Conservation (phyloP, 2,329 filamentous ascomycete genomes). For the Neofusicoccum sp. region DNA sequence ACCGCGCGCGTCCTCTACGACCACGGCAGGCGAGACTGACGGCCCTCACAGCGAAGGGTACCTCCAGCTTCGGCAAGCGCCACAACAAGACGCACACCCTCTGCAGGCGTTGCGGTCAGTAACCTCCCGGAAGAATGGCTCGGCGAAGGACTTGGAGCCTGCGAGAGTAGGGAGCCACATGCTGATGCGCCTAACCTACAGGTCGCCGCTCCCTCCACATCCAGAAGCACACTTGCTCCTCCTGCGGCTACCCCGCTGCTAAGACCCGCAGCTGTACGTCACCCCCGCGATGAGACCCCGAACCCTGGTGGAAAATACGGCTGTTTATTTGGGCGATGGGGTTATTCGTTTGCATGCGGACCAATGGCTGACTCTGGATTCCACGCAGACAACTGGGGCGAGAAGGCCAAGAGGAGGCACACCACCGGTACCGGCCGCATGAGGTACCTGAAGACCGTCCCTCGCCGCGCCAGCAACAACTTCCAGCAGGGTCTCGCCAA, state of each 20-base stretch:
- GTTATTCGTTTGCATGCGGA: neutral
- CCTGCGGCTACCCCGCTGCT: slow-evolving; percentile 95
- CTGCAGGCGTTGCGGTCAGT: slow-evolving; percentile 97
- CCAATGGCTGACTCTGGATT: slow-evolving; percentile 29
- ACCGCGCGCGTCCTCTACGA: slow-evolving; percentile 26
- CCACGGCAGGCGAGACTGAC: slow-evolving; percentile 45
- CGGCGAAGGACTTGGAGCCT: slow-evolving; percentile 6
- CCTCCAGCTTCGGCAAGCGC: slow-evolving; percentile 74
- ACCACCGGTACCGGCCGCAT: slow-evolving; percentile 96
- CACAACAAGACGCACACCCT: slow-evolving; percentile 98
- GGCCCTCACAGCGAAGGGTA: slow-evolving; percentile 66
- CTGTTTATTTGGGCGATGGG: slow-evolving; percentile 17
- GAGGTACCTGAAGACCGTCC: slow-evolving; percentile 89
- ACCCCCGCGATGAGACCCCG: slow-evolving; percentile 8
- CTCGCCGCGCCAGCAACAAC: slow-evolving; percentile 95
- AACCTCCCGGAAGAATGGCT: slow-evolving; percentile 27
- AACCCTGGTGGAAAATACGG: neutral
- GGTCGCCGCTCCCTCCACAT: slow-evolving; percentile 97
- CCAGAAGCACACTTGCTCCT: slow-evolving; percentile 98
- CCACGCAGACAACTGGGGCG: slow-evolving; percentile 91
- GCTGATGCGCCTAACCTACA: slow-evolving; percentile 45
- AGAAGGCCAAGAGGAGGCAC: slow-evolving; percentile 99
- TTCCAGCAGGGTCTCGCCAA: slow-evolving; percentile 92
- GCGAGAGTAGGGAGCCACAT: slow-evolving; percentile 31
- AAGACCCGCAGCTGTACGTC: slow-evolving; percentile 98